A percentile compares a stretch with the other conserved stretches of the same genome.
phyloP scores from a whole-genome alignment of 495 filamentous ascomycete genomes.

The Daldinia grandis region DNA sequence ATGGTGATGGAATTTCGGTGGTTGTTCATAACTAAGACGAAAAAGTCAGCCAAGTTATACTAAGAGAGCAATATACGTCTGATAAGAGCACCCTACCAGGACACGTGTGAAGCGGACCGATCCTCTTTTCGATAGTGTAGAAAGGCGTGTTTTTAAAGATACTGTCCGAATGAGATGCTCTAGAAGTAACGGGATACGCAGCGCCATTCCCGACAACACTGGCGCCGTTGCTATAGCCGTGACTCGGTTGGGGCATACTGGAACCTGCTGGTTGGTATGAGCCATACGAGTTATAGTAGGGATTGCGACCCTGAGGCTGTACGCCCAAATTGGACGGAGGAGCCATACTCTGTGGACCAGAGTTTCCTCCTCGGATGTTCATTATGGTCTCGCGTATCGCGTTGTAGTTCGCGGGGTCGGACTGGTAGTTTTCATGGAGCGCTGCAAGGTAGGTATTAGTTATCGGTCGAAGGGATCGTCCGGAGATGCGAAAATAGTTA shows the following conservation, averaged over 20 bases:
- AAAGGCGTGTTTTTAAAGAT: constrained; percentile 83
- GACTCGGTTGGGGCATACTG: constrained; percentile 3
- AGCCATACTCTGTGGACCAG: constrained; percentile 30
- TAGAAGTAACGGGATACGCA: constrained; percentile 13
- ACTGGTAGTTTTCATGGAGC: constrained; percentile 32
- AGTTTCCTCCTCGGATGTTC: constrained; percentile 7
- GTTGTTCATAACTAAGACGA: constrained; percentile 60
- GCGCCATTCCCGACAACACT: constrained; percentile 32
- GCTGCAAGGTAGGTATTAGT: constrained; percentile 20
- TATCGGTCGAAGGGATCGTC: background rate
- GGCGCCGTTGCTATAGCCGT: constrained; percentile 20
- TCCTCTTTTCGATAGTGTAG: constrained; percentile 67
- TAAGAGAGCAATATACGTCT: constrained; percentile 12
- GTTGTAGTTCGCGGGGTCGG: constrained; percentile 25
- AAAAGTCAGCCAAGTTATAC: constrained; percentile 29
- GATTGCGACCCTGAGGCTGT: constrained; percentile 29
- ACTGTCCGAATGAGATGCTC: constrained; percentile 46
- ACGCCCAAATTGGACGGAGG: constrained; percentile 21
- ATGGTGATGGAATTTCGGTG: constrained; percentile 66
- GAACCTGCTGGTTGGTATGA: constrained; percentile 24
- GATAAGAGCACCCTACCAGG: constrained; percentile 63
- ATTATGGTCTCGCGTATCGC: constrained; percentile 35
- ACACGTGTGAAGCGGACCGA: constrained; percentile 70
- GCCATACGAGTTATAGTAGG: constrained; percentile 26
- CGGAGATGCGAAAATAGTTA: constrained; percentile 3